Evolutionary conservation across 306 rosid genomes (phyloP).

Genomic region (Cicer cuneatum): DNA sequence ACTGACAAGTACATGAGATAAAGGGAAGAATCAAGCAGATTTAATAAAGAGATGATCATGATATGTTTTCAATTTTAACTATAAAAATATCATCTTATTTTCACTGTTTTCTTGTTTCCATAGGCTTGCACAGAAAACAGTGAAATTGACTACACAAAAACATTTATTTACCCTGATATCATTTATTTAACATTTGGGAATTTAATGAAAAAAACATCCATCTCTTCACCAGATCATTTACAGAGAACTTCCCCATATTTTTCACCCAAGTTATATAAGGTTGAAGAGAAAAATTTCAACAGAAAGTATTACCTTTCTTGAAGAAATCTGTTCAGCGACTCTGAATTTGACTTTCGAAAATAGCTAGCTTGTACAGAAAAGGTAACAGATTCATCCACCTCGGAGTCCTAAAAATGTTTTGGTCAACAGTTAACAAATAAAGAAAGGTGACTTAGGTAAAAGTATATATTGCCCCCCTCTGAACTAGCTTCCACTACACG

Average conservation of each 20-base stretch:
- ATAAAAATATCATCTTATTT: too few species aligned
- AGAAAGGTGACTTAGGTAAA: conserved; percentile 21
- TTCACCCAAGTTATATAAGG: conserved; percentile 1
- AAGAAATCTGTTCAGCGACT: conserved; percentile 66
- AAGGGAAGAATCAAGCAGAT: neutral
- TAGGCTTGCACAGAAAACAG: too few species aligned
- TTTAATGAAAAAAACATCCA: neutral
- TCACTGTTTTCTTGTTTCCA: too few species aligned
- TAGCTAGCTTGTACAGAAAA: conserved; percentile 47
- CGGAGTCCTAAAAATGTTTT: conserved; percentile 49
- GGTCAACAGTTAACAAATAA: conserved; percentile 37
- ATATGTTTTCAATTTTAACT: too few species aligned
- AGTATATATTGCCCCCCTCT: neutral
- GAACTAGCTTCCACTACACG: conserved; percentile 26
- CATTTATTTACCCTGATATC: neutral
- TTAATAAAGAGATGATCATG: neutral
- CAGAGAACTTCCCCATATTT: conserved; percentile 3
- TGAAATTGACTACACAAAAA: too few species aligned
- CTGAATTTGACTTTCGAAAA: conserved; percentile 50
- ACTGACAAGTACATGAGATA: conserved; percentile 19
- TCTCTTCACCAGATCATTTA: conserved; percentile 17
- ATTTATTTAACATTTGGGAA: neutral
- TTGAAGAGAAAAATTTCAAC: conserved; percentile 11
- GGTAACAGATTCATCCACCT: conserved; percentile 43
- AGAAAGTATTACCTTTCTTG: conserved; percentile 65